Base-by-base conservation (phyloP, 1,284 basidiomycete genomes). In the Apiotrichum porosum region DNA sequence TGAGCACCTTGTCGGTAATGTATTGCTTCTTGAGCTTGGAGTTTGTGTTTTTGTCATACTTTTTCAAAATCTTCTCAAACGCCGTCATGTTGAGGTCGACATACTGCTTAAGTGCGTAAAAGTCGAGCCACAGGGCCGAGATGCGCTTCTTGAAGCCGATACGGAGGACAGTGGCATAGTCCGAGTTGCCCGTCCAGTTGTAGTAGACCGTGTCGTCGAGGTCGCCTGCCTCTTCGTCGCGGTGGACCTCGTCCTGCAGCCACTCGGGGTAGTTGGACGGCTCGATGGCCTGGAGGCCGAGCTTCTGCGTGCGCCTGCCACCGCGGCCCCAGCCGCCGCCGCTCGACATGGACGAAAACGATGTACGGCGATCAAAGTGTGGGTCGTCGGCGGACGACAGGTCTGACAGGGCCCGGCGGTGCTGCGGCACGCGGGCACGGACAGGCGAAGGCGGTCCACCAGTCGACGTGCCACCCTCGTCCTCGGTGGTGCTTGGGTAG, bases 1-100 rank as follows among this genome's bases (percentile, higher is more conserved):
- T 71, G 58, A 88, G 82, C n/a, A 97, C 85, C 13, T 80, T 75
- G 6, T 83, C 78, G 51, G 83, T 80, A 61, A 97, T 78, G 71
- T 94, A 97, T 12, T 78, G 73, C 54, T 88, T 83, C 76, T 94
- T 87, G 55, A 97, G 81, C 79, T 86, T 81, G 54, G 81, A 87
- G 57, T 85, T 83, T 1, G 85, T 90, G 57, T 95, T 88, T 73
- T 97, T 97, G 79, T 97, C 94, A 66, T 95, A 97, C 86, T 97
- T 97, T 74, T 98, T 98, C 63, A 97, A 70, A 33, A 97, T 94
- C 78, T 98, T 97, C 62, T 90, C 83, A 75, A 97, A 90, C 0
- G 93, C 95, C 0, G 88, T 88, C 65, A 89, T 81, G 73, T 98
- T 98, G 47, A 97, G 79, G 62, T 97, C 88, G 41, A 92, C 84